Base-by-base conservation (phyloP, 257 asterid genomes). In the Solanum boliviense region DNA sequence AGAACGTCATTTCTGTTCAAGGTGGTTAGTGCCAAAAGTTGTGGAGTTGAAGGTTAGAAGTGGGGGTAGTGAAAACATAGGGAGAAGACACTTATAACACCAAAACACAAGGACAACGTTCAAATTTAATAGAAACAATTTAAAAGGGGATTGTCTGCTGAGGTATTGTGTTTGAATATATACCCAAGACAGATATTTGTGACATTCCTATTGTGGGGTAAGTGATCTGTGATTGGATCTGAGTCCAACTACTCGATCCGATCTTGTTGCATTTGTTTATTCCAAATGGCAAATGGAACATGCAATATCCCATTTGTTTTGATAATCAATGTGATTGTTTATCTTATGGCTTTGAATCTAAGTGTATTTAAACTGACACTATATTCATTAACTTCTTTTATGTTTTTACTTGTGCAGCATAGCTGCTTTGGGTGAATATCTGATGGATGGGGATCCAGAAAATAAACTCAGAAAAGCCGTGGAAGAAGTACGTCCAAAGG, bases 341-440 rank as follows among this genome's bases (percentile, higher is more conserved):
- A 46, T 48, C 11, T 18, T 31, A n/a, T 46, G 39, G 20, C 70
- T 82, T 18, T 48, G 29, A 16, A 48, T 18, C 9, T 18, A 9
- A 18, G 70, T 48, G 16, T 82, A 27, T 29, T 82, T 48, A 31
- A 48, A 48, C 70, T 48, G 70, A 5, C 10, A 41, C 68, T 27
- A 46, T 44, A 44, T 81, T 10, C 68, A 29, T 81, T 27, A 29
- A 29, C 85, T 46, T 27, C 8, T 48, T 48, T 46, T 52, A 82
- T 44, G 56, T 87, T 68, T 48, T 81, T 58, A 81, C 75, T 25
- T n/a, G 52, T 84, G 65, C 88, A 92, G 94, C 21, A 90, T 87
- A 10, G n/a, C 46, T 29, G 84, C 81, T 79, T 87, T 92, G 90
- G 92, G 89, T 3, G 81, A 90, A 88, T 92, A 92, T 87, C 84